Conservation (phyloP, 768 basidiomycete genomes). For the Steccherinum ochraceum region DNA sequence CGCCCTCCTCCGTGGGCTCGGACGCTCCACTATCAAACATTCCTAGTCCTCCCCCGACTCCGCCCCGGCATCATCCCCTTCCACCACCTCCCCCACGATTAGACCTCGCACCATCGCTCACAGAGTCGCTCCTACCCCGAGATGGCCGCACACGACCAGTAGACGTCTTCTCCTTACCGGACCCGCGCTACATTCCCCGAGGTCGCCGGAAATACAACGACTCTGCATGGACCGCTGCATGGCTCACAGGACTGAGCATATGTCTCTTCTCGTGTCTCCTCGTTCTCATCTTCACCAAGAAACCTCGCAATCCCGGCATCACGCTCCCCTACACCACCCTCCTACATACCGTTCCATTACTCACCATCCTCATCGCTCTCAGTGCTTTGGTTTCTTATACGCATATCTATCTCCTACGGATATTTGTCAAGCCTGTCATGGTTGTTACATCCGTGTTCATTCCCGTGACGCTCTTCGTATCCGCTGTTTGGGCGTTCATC, state of each 20-base stretch:
- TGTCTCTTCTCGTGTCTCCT: slow-evolving; percentile 61
- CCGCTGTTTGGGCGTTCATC: slow-evolving; percentile 74
- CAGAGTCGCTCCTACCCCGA: slow-evolving; percentile 71
- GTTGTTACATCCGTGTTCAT: slow-evolving; percentile 70
- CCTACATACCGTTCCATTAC: slow-evolving; percentile 70
- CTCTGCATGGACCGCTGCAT: slow-evolving; percentile 62
- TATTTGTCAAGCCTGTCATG: slow-evolving; percentile 83
- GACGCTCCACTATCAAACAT: slow-evolving; percentile 36
- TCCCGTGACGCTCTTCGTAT: slow-evolving; percentile 66
- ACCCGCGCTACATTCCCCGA: slow-evolving; percentile 61
- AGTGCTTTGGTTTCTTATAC: slow-evolving; percentile 68
- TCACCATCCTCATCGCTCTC: slow-evolving; percentile 64
- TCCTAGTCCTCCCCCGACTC: slow-evolving; percentile 25
- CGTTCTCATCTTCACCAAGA: slow-evolving; percentile 49
- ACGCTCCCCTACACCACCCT: slow-evolving; percentile 63
- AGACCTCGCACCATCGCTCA: slow-evolving; percentile 60
- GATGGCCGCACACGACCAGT: slow-evolving; percentile 59
- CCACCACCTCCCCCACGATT: slow-evolving; percentile 36
- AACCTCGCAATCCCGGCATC: slow-evolving; percentile 7
- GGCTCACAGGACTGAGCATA: slow-evolving; percentile 51
- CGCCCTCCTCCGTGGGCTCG: slow-evolving; percentile 39
- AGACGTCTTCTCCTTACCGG: slow-evolving; percentile 72
- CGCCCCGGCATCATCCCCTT: slow-evolving; percentile 18
- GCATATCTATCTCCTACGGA: slow-evolving; percentile 68
- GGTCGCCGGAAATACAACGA: slow-evolving; percentile 71